A percentile compares a stretch with the other conserved stretches of the same genome.
phyloP scores from a whole-genome alignment of 257 asterid genomes.

The Anisodus acutangulus region DNA sequence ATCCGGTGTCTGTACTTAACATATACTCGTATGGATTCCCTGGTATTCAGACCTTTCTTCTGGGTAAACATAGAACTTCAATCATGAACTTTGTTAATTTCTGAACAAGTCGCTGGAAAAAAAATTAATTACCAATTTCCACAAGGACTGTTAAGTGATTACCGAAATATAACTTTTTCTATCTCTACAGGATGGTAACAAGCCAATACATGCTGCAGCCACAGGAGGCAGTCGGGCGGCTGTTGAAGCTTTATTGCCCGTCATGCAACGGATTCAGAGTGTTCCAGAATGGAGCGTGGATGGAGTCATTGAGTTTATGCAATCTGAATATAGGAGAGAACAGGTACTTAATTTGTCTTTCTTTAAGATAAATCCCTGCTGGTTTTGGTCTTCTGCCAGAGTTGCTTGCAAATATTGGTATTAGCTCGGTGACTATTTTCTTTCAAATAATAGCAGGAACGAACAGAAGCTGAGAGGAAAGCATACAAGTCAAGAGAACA shows the following conservation, averaged over 20 bases:
- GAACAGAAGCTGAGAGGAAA: slow-evolving; percentile 42
- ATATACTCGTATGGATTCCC: not conserved
- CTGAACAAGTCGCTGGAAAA: not conserved
- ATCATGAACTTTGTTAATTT: slow-evolving; percentile 22
- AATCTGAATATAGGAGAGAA: slow-evolving; percentile 48
- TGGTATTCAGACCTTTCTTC: slow-evolving; percentile 1
- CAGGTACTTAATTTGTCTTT: slow-evolving; percentile 51
- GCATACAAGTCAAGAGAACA: slow-evolving; percentile 45
- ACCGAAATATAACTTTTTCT: not conserved
- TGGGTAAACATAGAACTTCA: not conserved
- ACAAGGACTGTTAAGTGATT: not conserved
- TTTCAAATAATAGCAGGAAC: slow-evolving; percentile 53
- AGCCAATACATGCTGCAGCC: slow-evolving; percentile 87
- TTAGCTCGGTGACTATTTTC: slow-evolving; percentile 12
- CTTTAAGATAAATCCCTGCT: slow-evolving; percentile 5
- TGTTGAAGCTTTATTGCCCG: slow-evolving; percentile 79
- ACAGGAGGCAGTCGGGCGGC: slow-evolving; percentile 63
- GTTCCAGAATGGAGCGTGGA: slow-evolving; percentile 75
- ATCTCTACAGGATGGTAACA: slow-evolving; percentile 71
- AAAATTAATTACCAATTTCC: not conserved
- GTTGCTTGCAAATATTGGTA: slow-evolving; percentile 17
- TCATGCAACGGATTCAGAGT: slow-evolving; percentile 51
- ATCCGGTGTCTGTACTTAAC: not conserved
- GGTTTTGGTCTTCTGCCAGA: not conserved
- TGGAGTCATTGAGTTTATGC: slow-evolving; percentile 72